Conservation (phyloP, 139 green algal genomes). For the Chlamydomonas schloesseri region DNA sequence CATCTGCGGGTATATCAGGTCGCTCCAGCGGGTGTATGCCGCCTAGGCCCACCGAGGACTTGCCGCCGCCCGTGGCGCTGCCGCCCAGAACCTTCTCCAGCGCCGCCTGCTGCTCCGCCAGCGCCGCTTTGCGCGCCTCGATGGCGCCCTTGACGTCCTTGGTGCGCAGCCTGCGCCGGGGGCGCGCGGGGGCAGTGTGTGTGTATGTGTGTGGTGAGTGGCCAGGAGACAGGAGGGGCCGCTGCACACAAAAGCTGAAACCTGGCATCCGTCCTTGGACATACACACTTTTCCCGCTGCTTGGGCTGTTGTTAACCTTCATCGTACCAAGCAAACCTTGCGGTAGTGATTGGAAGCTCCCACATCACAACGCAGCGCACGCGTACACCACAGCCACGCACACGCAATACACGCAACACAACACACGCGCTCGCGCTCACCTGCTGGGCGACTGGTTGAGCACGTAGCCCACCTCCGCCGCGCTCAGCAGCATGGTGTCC, state of each 20-base stretch:
- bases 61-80: too few relatives aligned
- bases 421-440: too few relatives aligned
- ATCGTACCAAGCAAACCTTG: too few relatives aligned
- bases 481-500: constrained; percentile 15
- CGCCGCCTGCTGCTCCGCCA: constrained; percentile 44
- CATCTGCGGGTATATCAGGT: constrained; percentile 57
- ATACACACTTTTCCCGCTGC: too few relatives aligned
- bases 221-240: neutral
- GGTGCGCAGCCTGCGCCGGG: constrained; percentile 55
- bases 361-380: too few relatives aligned
- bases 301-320: too few relatives aligned
- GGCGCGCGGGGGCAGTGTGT: too few relatives aligned
- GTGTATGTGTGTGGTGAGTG: neutral
- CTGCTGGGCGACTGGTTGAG: constrained; percentile 63
- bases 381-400: too few relatives aligned
- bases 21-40: constrained; percentile 66
- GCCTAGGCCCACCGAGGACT: neutral
- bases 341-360: too few relatives aligned
- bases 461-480: constrained; percentile 66
- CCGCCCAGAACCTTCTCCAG: constrained; percentile 38
- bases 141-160: constrained; percentile 69
- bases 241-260: too few relatives aligned
- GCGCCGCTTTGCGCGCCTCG: constrained; percentile 39
- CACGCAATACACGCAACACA: too few relatives aligned
- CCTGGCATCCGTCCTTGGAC: too few relatives aligned